Conservation (phyloP, 495 filamentous ascomycete species). For the Hypoxylon lienhwacheense region DNA sequence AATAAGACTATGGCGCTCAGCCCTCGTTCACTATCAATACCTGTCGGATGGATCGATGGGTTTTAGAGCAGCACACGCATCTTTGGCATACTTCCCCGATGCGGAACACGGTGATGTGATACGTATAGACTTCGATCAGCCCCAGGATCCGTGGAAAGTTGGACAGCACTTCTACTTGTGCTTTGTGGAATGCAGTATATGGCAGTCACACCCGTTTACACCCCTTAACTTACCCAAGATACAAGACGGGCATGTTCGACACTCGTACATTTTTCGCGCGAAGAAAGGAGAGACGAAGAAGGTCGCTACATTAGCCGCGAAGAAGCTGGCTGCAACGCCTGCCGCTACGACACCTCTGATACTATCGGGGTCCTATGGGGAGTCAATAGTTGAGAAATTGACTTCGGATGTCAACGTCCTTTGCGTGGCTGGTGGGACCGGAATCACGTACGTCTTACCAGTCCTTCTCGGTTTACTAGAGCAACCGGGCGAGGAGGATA, state of each 20-base stretch:
- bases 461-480: slow-evolving; percentile 50
- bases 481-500: slow-evolving; percentile 33
- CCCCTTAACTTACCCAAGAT: slow-evolving; percentile 53
- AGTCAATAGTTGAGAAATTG: slow-evolving; percentile 46
- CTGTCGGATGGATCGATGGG: slow-evolving; percentile 43
- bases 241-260: slow-evolving; percentile 42
- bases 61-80: slow-evolving; percentile 53
- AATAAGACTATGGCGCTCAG: slow-evolving; percentile 52
- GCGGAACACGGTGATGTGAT: slow-evolving; percentile 55
- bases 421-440: slow-evolving; percentile 65
- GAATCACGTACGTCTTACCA: slow-evolving; percentile 64
- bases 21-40: slow-evolving; percentile 56
- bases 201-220: slow-evolving; percentile 72
- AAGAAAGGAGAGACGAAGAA: slow-evolving; percentile 62
- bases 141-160: slow-evolving; percentile 58
- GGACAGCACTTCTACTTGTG: slow-evolving; percentile 70
- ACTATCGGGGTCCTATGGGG: slow-evolving; percentile 62
- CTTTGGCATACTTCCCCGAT: slow-evolving; percentile 52
- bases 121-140: slow-evolving; percentile 58
- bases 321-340: slow-evolving; percentile 33
- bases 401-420: slow-evolving; percentile 56
- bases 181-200: slow-evolving; percentile 61
- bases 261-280: slow-evolving; percentile 64
- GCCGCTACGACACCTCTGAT: slow-evolving; percentile 52
- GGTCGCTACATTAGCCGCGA: slow-evolving; percentile 48